Evolutionary conservation across 176 grass and related monocot genomes (phyloP).

Genomic region (Saccharum officinarum): DNA sequence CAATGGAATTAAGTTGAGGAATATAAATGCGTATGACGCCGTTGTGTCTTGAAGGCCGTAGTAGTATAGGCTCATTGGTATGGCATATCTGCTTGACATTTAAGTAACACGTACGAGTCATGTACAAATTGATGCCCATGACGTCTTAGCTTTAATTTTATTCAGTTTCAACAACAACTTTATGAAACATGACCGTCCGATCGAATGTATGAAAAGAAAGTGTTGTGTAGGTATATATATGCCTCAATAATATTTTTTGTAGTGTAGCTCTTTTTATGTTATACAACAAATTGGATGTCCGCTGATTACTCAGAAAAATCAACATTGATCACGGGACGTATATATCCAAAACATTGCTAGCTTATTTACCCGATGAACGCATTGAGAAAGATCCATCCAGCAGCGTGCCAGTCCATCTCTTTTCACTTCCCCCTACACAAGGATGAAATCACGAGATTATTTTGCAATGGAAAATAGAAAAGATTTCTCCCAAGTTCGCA

Average conservation of each 20-base stretch:
- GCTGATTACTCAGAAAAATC: no score
- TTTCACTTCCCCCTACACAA: slow-evolving; percentile 41
- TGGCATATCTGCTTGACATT: slow-evolving; percentile 37
- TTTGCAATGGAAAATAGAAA: no score
- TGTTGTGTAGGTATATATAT: no score
- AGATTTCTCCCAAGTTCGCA: no score
- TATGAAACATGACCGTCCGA: background rate
- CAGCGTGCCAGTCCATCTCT: slow-evolving; percentile 42
- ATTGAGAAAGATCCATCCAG: slow-evolving; percentile 57
- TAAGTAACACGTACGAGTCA: background rate
- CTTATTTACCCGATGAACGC: slow-evolving; percentile 48
- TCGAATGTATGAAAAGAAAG: background rate
- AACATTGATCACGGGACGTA: background rate
- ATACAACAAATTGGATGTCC: no score
- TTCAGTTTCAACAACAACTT: background rate
- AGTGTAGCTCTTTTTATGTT: no score
- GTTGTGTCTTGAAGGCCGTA: slow-evolving; percentile 58
- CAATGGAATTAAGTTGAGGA: slow-evolving; percentile 53
- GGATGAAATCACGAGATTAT: background rate
- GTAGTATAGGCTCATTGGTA: slow-evolving; percentile 59
- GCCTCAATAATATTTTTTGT: no score
- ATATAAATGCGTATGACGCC: slow-evolving; percentile 46
- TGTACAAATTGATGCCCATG: background rate
- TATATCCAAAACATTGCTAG: background rate
- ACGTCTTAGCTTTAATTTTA: background rate